phyloP scores from a whole-genome alignment of 2,329 filamentous ascomycete genomes.

The Talaromyces piceae region DNA sequence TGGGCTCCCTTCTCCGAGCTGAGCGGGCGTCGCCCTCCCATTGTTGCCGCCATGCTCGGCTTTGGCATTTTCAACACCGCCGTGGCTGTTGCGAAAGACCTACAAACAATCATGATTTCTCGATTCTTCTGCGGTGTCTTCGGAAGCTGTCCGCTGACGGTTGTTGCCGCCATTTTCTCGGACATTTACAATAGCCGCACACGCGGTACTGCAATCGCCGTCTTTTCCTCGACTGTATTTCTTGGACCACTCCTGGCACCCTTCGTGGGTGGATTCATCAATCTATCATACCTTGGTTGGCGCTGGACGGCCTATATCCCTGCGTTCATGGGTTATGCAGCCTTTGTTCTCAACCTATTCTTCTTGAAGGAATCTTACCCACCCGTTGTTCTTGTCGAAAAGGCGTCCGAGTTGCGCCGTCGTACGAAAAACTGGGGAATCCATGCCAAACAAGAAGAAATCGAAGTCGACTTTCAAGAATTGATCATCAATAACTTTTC shows the following conservation, averaged over 20 bases:
- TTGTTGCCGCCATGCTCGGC: conserved; percentile 42
- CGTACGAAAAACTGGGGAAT: conserved; percentile 51
- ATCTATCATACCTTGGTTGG: conserved; percentile 46
- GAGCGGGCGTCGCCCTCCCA: conserved; percentile 42
- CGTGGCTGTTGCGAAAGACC: conserved; percentile 46
- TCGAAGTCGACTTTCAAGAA: conserved; percentile 45
- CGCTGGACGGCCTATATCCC: conserved; percentile 51
- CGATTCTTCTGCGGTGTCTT: conserved; percentile 49
- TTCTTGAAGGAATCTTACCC: conserved; percentile 49
- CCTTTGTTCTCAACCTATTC: conserved; percentile 28
- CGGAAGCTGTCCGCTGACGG: conserved; percentile 43
- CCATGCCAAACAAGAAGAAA: conserved; percentile 48
- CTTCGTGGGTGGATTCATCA: conserved; percentile 40
- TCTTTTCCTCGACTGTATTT: conserved; percentile 43
- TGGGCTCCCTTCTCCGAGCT: conserved; percentile 41
- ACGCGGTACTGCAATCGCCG: conserved; percentile 39
- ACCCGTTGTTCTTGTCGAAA: conserved; percentile 45
- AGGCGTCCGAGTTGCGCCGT: conserved; percentile 44
- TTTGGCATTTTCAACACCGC: conserved; percentile 50
- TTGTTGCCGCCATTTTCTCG: conserved; percentile 44
- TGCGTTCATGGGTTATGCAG: conserved; percentile 47
- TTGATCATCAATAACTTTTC: conserved; percentile 43
- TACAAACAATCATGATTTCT: conserved; percentile 47
- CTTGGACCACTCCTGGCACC: conserved; percentile 43
- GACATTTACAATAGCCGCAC: conserved; percentile 44